phyloP scores from a whole-genome alignment of 1,284 basidiomycete species.

The Rhodotorula sp. region DNA sequence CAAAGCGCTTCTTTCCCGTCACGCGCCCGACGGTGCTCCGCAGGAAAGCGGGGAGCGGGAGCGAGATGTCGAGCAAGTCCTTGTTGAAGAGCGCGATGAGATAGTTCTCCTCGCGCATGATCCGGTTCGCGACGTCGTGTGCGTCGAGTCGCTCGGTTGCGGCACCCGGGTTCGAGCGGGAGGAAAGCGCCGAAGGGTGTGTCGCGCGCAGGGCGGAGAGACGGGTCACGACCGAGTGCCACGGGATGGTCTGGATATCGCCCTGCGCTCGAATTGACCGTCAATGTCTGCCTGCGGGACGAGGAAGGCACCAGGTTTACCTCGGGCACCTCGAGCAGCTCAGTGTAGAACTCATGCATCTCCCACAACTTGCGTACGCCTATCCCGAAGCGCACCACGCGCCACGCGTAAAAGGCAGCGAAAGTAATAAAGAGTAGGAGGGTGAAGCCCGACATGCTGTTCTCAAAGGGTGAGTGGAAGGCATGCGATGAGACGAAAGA shows the following conservation, averaged over 20 bases:
- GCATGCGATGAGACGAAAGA: no score
- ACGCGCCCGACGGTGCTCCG: constrained; percentile 40
- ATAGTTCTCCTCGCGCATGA: constrained; percentile 97
- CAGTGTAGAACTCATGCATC: constrained; percentile 83
- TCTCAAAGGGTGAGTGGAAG: neutral
- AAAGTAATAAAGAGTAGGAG: constrained; percentile 77
- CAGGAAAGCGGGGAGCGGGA: constrained; percentile 65
- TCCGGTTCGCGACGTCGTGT: constrained; percentile 93
- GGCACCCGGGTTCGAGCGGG: constrained; percentile 47
- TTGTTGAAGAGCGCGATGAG: constrained; percentile 97
- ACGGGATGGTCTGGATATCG: constrained; percentile 95
- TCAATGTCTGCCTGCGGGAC: no score
- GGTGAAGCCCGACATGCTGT: constrained; percentile 74
- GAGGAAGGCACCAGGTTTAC: constrained; percentile 49
- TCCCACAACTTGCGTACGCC: constrained; percentile 72
- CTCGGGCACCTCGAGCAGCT: constrained; percentile 61
- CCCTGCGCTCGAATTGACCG: constrained; percentile 60
- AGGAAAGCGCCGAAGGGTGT: constrained; percentile 45
- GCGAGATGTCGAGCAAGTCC: constrained; percentile 82
- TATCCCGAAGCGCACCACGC: constrained; percentile 56
- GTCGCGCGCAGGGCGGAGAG: constrained; percentile 55
- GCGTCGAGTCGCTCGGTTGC: constrained; percentile 76
- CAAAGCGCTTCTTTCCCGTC: constrained; percentile 54
- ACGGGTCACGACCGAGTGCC: constrained; percentile 89
- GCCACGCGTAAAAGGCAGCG: constrained; percentile 70